A percentile compares a stretch with the other conserved stretches of the same genome.
These are phyloP conservation scores for Colletotrichum sp. DNA, from an alignment of 2,329 filamentous ascomycete species.

Conservation along the genomic window DNA sequence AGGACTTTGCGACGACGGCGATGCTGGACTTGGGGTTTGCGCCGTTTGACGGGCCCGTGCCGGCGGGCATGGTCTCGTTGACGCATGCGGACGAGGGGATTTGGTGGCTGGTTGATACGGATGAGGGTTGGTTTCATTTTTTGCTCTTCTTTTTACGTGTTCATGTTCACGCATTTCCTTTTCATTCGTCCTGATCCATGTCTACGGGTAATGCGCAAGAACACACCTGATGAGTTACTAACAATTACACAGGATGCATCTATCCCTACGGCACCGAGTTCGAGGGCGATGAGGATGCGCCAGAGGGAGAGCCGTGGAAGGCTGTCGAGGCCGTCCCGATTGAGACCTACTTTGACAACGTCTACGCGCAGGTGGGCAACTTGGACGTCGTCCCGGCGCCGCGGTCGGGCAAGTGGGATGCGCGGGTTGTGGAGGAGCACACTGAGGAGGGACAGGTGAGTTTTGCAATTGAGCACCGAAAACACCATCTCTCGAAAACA, in stretches of 20 bases:
- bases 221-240: not conserved
- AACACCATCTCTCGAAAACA: not conserved
- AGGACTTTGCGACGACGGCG: not conserved
- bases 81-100: slow-evolving; percentile 17
- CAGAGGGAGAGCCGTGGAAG: slow-evolving; percentile 6
- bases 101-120: slow-evolving; percentile 18
- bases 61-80: slow-evolving; percentile 17
- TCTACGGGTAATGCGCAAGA: too few species aligned
- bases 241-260: not conserved
- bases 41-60: slow-evolving; percentile 19
- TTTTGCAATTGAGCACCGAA: not conserved
- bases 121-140: not conserved
- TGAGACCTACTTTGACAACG: slow-evolving; percentile 10
- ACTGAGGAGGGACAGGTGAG: slow-evolving; percentile 17
- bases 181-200: not conserved
- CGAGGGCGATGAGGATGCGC: not conserved
- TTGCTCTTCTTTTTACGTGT: too few species aligned
- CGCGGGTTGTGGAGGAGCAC: slow-evolving; percentile 9
- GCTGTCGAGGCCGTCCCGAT: slow-evolving; percentile 1
- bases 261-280: slow-evolving; percentile 18
- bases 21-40: slow-evolving; percentile 14
- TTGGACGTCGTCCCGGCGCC: slow-evolving; percentile 18
- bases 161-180: too few species aligned
- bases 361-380: slow-evolving; percentile 9
- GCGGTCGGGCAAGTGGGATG: slow-evolving; percentile 15